Evolutionary conservation across 108 stramenopile species (phyloP).

Genomic region (Mediolabrus comicus): DNA sequence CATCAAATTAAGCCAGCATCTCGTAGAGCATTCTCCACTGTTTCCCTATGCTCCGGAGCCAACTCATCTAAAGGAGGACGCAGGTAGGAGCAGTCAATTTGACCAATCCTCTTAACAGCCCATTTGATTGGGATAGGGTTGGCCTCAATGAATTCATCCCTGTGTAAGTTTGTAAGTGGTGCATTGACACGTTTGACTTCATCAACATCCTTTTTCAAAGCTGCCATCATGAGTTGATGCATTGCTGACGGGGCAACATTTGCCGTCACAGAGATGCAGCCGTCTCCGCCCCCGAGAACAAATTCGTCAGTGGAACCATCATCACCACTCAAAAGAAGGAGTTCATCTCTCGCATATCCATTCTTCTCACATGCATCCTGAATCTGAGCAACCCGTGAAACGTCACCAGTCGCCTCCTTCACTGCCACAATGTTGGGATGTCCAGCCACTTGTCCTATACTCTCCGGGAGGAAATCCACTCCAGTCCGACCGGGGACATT

Average conservation of each 20-base stretch:
- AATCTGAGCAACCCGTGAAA: slow-evolving; percentile 55
- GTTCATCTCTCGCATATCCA: slow-evolving; percentile 27
- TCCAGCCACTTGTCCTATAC: slow-evolving; percentile 46
- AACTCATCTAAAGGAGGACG: slow-evolving; percentile 53
- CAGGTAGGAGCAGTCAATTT: slow-evolving; percentile 38
- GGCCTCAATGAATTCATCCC: slow-evolving; percentile 64
- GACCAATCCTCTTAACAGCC: slow-evolving; percentile 48
- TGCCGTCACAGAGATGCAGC: slow-evolving; percentile 72
- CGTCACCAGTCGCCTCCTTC: slow-evolving; percentile 73
- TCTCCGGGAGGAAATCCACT: slow-evolving; percentile 53
- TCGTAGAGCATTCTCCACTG: slow-evolving; percentile 31
- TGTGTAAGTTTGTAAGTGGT: slow-evolving; percentile 49
- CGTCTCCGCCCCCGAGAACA: slow-evolving; percentile 65
- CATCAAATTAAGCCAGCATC: slow-evolving; percentile 25
- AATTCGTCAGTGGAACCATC: slow-evolving; percentile 67
- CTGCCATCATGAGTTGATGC: slow-evolving; percentile 57
- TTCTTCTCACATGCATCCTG: slow-evolving; percentile 33
- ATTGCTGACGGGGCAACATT: slow-evolving; percentile 63
- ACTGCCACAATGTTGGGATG: slow-evolving; percentile 69
- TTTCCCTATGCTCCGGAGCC: slow-evolving; percentile 21
- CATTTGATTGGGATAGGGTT: slow-evolving; percentile 73
- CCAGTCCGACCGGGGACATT: slow-evolving; percentile 75
- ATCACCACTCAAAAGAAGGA: slow-evolving; percentile 75
- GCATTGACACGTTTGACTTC: slow-evolving; percentile 58
- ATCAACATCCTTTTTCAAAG: slow-evolving; percentile 35